Percentiles rank a stretch among this genome's conserved stretches.
Evolutionary conservation across 257 asterid species (phyloP).

Genomic region (Fraxinus quadrangulata): DNA sequence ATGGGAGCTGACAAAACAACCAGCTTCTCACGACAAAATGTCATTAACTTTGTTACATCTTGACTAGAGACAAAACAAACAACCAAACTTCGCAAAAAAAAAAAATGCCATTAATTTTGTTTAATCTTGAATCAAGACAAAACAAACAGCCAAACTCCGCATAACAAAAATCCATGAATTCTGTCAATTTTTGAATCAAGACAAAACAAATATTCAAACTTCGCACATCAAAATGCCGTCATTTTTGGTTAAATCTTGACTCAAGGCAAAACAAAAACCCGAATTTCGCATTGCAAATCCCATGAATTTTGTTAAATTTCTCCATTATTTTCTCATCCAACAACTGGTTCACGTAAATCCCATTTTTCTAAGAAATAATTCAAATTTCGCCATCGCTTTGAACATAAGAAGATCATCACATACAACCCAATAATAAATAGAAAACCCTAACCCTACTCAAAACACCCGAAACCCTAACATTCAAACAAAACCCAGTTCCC

Average conservation of each 20-base stretch:
- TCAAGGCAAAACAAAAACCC: not conserved
- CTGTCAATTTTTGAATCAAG: not conserved
- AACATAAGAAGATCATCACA: not conserved
- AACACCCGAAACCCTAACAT: conserved; percentile 10
- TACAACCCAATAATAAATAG: conserved; percentile 11
- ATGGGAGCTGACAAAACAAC: not conserved
- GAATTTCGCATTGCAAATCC: not conserved
- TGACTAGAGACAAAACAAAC: not conserved
- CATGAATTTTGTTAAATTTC: not conserved
- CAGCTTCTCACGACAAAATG: not conserved
- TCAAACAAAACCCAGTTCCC: conserved; percentile 11
- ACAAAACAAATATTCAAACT: not conserved
- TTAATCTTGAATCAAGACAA: not conserved
- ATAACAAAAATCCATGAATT: not conserved
- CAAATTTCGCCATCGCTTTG: not conserved
- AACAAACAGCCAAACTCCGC: not conserved
- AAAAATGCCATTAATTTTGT: not conserved
- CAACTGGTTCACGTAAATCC: not conserved
- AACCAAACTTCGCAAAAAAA: not conserved
- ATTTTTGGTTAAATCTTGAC: not conserved
- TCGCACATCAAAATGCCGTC: not conserved
- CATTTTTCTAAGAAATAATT: not conserved
- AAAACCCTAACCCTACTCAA: conserved; percentile 29
- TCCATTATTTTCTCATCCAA: conserved; percentile 3
- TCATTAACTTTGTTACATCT: not conserved